phyloP scores from a whole-genome alignment of 208 protist genomes.

The Crithidia bombi region DNA sequence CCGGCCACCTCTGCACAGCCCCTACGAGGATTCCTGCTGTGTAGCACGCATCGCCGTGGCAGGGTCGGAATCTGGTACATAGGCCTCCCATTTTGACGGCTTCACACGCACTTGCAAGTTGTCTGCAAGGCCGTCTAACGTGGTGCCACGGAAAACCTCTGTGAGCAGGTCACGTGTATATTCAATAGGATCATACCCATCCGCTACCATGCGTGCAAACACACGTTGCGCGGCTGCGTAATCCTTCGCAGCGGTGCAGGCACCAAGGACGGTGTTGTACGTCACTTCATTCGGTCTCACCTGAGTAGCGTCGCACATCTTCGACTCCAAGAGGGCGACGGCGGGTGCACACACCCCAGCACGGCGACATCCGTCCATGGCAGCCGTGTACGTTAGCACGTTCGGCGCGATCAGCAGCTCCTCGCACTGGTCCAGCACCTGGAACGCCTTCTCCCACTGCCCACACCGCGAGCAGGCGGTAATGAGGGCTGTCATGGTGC shows the following conservation, averaged over 20 bases:
- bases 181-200: constrained; percentile 72
- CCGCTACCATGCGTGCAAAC: constrained; percentile 80
- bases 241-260: constrained; percentile 65
- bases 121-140: constrained; percentile 68
- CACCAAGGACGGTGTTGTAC: constrained; percentile 84
- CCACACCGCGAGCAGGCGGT: constrained; percentile 59
- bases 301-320: constrained; percentile 56
- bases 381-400: constrained; percentile 89
- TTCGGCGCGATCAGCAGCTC: constrained; percentile 84
- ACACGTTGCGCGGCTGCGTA: constrained; percentile 57
- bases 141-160: constrained; percentile 55
- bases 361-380: constrained; percentile 85
- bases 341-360: constrained; percentile 73
- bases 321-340: constrained; percentile 49
- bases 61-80: constrained; percentile 80
- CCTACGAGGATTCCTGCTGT: constrained; percentile 29
- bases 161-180: constrained; percentile 71
- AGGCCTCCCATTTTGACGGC: constrained; percentile 39
- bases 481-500: constrained; percentile 78
- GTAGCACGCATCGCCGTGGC: constrained; percentile 60
- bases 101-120: constrained; percentile 61
- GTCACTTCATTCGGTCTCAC: constrained; percentile 87
- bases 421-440: constrained; percentile 76
- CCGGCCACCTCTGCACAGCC: background rate
- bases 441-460: constrained; percentile 76